Percentiles rank a stretch among this genome's conserved stretches.
These are phyloP conservation scores for Durotheca rogersii DNA, from an alignment of 495 filamentous ascomycete species.

Conservation along the genomic window DNA sequence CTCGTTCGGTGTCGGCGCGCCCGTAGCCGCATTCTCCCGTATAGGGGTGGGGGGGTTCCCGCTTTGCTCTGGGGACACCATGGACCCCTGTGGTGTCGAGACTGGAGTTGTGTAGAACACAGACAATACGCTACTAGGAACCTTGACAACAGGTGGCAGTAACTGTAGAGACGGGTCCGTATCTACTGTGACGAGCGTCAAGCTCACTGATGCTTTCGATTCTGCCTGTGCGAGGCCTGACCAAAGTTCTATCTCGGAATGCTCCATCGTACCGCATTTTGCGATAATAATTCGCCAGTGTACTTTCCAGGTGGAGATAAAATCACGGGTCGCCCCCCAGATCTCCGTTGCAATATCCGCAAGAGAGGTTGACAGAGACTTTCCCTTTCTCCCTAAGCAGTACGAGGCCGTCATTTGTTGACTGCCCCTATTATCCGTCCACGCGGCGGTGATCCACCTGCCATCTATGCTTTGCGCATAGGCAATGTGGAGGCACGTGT, in stretches of 20 bases:
- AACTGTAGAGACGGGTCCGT: conserved; percentile 66
- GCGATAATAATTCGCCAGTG: conserved; percentile 81
- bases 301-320: conserved; percentile 68
- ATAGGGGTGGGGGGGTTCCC: conserved; percentile 51
- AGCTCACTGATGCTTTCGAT: conserved; percentile 47
- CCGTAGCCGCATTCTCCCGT: conserved; percentile 47
- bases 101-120: conserved; percentile 54
- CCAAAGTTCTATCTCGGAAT: conserved; percentile 71
- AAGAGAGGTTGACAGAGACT: conserved; percentile 55
- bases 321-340: conserved; percentile 78
- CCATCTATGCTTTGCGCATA: conserved; percentile 80
- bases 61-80: conserved; percentile 57
- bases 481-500: conserved; percentile 80
- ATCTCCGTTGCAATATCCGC: conserved; percentile 73
- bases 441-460: conserved; percentile 86
- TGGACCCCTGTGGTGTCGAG: conserved; percentile 57
- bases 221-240: conserved; percentile 44
- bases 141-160: conserved; percentile 50
- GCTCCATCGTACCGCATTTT: conserved; percentile 68
- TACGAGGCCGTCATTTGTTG: conserved; percentile 79
- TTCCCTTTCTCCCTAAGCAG: conserved; percentile 67
- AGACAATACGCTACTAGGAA: conserved; percentile 42
- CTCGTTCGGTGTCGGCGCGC: conserved; percentile 58
- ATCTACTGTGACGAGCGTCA: conserved; percentile 67
- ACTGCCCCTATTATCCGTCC: conserved; percentile 81